These are phyloP conservation scores for Microdochium trichocladiopsis DNA, from an alignment of 2,329 filamentous ascomycete species.

Conservation along the genomic window DNA sequence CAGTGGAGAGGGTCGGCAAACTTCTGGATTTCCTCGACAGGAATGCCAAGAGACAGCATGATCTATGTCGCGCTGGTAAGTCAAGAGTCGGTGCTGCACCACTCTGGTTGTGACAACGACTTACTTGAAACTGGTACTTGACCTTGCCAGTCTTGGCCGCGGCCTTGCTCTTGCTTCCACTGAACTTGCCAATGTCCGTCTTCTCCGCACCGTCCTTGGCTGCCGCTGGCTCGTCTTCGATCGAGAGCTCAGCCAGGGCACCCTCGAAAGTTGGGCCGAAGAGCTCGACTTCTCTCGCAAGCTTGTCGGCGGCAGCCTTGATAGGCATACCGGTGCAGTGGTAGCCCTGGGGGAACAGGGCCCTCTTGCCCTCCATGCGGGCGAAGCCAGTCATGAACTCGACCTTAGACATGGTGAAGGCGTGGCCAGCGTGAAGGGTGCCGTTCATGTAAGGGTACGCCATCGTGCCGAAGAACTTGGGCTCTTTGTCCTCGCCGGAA, in stretches of 20 bases:
- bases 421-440: constrained; percentile 82
- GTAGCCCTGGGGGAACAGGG: constrained; percentile 87
- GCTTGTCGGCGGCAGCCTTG: constrained; percentile 94
- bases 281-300: constrained; percentile 78
- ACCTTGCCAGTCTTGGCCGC: constrained; percentile 83
- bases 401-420: constrained; percentile 85
- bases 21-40: constrained; percentile 80
- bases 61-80: constrained; percentile 64
- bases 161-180: constrained; percentile 86
- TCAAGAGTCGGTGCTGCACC: constrained; percentile 35
- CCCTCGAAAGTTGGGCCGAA: constrained; percentile 83
- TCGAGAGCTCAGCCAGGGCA: constrained; percentile 56
- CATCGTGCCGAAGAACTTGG: constrained; percentile 78
- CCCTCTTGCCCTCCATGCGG: constrained; percentile 82
- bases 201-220: constrained; percentile 52
- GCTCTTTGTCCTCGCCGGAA: constrained; percentile 67
- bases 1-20: constrained; percentile 90
- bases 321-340: constrained; percentile 98
- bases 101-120: not conserved
- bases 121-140: constrained; percentile 90
- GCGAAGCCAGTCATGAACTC: constrained; percentile 86
- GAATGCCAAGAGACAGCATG: constrained; percentile 86
- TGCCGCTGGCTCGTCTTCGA: constrained; percentile 42
- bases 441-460: constrained; percentile 59
- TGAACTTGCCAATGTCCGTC: constrained; percentile 86